Percentiles rank a stretch among this genome's conserved stretches.
phyloP scores from a whole-genome alignment of 345 rosid species.

The Salix caprea region DNA sequence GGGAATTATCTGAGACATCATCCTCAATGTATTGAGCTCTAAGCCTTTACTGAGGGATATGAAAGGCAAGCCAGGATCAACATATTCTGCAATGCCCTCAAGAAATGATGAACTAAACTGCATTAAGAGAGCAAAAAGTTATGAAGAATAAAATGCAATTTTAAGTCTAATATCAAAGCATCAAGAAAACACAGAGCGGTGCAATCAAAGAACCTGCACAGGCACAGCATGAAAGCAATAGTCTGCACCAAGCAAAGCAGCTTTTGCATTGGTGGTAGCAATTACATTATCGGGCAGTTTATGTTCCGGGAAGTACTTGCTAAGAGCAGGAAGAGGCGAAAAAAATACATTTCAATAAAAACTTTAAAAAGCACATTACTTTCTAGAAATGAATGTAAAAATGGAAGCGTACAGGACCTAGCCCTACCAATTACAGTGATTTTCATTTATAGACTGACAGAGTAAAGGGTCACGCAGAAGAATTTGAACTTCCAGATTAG shows the following conservation, averaged over 20 bases:
- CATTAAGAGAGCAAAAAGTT: slow-evolving; percentile 24
- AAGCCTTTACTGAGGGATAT: slow-evolving; percentile 92
- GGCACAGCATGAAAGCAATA: slow-evolving; percentile 91
- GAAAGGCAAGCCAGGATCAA: slow-evolving; percentile 83
- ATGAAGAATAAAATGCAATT: neutral
- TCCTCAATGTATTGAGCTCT: slow-evolving; percentile 81
- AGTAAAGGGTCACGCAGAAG: slow-evolving; percentile 73
- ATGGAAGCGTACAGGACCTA: neutral
- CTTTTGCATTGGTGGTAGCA: slow-evolving; percentile 70
- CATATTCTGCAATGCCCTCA: slow-evolving; percentile 64
- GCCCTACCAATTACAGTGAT: slow-evolving; percentile 53
- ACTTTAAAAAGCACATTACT: neutral
- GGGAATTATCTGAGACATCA: slow-evolving; percentile 95
- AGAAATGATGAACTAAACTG: slow-evolving; percentile 88
- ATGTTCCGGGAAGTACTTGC: slow-evolving; percentile 80
- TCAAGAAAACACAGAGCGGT: neutral
- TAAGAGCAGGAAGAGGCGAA: slow-evolving; percentile 18
- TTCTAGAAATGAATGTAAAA: neutral
- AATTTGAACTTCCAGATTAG: slow-evolving; percentile 65
- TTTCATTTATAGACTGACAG: slow-evolving; percentile 61
- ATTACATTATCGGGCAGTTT: slow-evolving; percentile 73
- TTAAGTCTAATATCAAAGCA: neutral
- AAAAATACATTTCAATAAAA: neutral
- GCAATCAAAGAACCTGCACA: slow-evolving; percentile 58
- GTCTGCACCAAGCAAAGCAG: slow-evolving; percentile 73